Conservation (phyloP, 148 eudicot genomes). For the Nepenthes gracilis region DNA sequence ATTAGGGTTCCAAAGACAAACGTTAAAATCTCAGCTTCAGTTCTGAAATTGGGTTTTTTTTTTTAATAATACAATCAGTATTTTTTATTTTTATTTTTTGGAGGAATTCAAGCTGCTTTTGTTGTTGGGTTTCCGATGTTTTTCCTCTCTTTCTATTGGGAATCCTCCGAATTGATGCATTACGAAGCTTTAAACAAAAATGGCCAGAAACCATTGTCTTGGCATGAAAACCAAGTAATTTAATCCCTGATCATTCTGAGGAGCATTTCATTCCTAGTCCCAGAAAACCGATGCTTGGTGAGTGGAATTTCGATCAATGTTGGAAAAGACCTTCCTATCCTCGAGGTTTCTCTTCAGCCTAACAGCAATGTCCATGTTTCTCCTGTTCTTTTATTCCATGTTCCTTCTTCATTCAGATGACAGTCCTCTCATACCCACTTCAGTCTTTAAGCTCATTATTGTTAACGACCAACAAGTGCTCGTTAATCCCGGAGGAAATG, state of each 20-base stretch:
- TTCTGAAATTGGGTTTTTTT: no score
- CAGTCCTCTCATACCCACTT: slow-evolving; percentile 29
- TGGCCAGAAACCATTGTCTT: neutral
- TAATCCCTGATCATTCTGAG: neutral
- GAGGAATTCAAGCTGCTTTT: neutral
- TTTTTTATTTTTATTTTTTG: neutral
- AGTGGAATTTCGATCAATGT: slow-evolving; percentile 19
- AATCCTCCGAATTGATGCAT: neutral
- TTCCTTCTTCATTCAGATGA: slow-evolving; percentile 44
- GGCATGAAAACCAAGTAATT: neutral
- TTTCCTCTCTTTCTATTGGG: slow-evolving; percentile 1
- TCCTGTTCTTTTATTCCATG: slow-evolving; percentile 43
- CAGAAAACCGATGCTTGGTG: slow-evolving; percentile 16
- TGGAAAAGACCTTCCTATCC: slow-evolving; percentile 39
- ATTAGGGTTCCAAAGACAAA: neutral
- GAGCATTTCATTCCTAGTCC: neutral
- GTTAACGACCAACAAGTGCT: slow-evolving; percentile 21
- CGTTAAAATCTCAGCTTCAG: neutral
- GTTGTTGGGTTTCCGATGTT: neutral
- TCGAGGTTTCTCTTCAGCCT: slow-evolving; percentile 43
- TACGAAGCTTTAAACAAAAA: neutral
- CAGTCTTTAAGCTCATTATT: slow-evolving; percentile 30
- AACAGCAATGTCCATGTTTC: slow-evolving; percentile 30
- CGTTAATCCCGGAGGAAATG: slow-evolving; percentile 7
- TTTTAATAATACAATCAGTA: neutral